Evolutionary conservation across 78 protist genomes (phyloP).

Genomic region (Dictyostelium intermedium): DNA sequence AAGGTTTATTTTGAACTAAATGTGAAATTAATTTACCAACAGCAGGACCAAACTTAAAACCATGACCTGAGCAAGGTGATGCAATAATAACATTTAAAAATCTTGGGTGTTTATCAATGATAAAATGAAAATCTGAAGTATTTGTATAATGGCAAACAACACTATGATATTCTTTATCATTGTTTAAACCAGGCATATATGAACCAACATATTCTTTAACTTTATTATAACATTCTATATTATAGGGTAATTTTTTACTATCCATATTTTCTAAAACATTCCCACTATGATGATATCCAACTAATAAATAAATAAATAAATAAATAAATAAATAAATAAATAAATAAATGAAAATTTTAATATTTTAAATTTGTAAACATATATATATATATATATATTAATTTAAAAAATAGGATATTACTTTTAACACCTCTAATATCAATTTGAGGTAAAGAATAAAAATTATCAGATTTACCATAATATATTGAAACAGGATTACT

Average conservation of each 20-base stretch:
- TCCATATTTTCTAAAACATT: conserved; percentile 26
- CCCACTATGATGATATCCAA: conserved; percentile 52
- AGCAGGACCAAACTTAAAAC: conserved; percentile 74
- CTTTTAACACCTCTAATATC: conserved; percentile 54
- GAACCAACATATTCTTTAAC: conserved; percentile 3
- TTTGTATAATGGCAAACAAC: conserved; percentile 50
- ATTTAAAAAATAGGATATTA: too few relatives aligned
- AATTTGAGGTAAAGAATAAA: conserved; percentile 65
- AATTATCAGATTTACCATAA: neutral
- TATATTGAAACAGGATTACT: conserved; percentile 55
- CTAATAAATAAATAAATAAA: neutral
- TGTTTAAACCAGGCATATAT: conserved; percentile 32
- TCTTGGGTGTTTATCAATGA: conserved; percentile 54
- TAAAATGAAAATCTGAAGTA: conserved; percentile 48
- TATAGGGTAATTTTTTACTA: neutral
- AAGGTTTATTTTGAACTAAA: conserved; percentile 5
- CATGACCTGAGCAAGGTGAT: conserved; percentile 64
- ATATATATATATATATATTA: too few relatives aligned
- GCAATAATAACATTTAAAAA: conserved; percentile 30
- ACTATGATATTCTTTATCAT: neutral
- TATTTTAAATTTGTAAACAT: too few relatives aligned
- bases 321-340: neutral
- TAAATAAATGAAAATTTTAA: too few relatives aligned
- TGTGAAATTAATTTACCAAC: conserved; percentile 25
- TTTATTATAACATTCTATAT: neutral